These are phyloP conservation scores for Suillus fuscotomentosus DNA, from an alignment of 768 basidiomycete genomes.

Conservation along the genomic window DNA sequence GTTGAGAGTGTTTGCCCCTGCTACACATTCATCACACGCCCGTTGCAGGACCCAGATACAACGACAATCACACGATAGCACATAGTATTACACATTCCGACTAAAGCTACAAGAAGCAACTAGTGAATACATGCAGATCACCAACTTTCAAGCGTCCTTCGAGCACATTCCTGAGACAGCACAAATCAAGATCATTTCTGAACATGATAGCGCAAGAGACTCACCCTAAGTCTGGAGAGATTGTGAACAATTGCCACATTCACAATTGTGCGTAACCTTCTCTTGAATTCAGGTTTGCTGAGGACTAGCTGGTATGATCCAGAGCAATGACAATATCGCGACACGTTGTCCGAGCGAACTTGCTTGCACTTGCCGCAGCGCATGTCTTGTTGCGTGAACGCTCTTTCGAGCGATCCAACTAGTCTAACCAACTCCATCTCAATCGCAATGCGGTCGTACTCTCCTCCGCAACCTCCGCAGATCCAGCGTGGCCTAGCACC, in stretches of 20 bases:
- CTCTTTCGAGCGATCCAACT: conserved; percentile 65
- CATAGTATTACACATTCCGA: not conserved
- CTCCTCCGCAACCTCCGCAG: conserved; percentile 71
- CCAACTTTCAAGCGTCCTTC: conserved; percentile 37
- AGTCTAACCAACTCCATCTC: conserved; percentile 84
- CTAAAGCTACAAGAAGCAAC: not conserved
- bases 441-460: conserved; percentile 87
- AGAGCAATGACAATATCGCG: conserved; percentile 84
- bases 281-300: conserved; percentile 67
- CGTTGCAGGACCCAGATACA: not conserved
- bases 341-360: conserved; percentile 86
- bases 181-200: not conserved
- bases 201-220: conserved; percentile 13
- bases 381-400: conserved; percentile 87
- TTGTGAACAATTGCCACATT: conserved; percentile 80
- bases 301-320: conserved; percentile 76
- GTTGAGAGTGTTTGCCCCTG: not conserved
- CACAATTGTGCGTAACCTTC: conserved; percentile 76
- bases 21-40: not conserved
- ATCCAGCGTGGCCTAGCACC: conserved; percentile 58
- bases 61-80: not conserved
- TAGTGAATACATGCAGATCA: conserved; percentile 12
- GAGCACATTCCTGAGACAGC: conserved; percentile 37
- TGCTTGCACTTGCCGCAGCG: conserved; percentile 88
- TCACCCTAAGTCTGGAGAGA: conserved; percentile 64